Percentiles rank a stretch among this genome's conserved stretches.
phyloP scores from a whole-genome alignment of 1,139 yeast species.

The Yamadazyma blattariae region DNA sequence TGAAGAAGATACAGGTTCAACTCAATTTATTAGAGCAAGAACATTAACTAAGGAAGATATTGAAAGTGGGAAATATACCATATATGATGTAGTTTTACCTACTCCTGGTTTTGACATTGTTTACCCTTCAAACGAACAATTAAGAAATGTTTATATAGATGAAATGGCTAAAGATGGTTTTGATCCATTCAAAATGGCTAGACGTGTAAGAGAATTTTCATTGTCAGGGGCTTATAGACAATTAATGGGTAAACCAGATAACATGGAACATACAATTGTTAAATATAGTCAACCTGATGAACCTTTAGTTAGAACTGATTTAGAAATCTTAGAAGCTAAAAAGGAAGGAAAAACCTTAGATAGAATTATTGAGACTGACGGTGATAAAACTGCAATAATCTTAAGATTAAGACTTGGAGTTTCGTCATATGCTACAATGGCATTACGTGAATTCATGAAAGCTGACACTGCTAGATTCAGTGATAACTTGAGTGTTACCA shows the following conservation, averaged over 20 bases:
- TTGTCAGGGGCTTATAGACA: slow-evolving; percentile 87
- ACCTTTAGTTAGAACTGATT: slow-evolving; percentile 78
- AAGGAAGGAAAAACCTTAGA: slow-evolving; percentile 24
- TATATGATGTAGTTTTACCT: slow-evolving; percentile 86
- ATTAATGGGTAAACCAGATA: slow-evolving; percentile 64
- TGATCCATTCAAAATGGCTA: slow-evolving; percentile 80
- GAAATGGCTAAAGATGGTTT: slow-evolving; percentile 79
- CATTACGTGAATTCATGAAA: slow-evolving; percentile 86
- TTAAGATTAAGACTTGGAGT: slow-evolving; percentile 77
- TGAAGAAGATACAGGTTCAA: slow-evolving; percentile 62
- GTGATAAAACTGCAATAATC: slow-evolving; percentile 64
- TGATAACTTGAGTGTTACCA: slow-evolving; percentile 16
- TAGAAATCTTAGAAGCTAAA: slow-evolving; percentile 57
- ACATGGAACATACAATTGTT: slow-evolving; percentile 62
- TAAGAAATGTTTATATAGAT: slow-evolving; percentile 63
- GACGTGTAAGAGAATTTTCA: slow-evolving; percentile 85
- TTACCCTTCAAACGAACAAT: slow-evolving; percentile 69
- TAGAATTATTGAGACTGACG: slow-evolving; percentile 25
- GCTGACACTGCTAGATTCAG: slow-evolving; percentile 66
- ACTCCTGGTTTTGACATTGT: slow-evolving; percentile 89
- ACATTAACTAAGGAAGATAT: slow-evolving; percentile 74
- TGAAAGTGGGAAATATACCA: slow-evolving; percentile 54
- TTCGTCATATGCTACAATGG: slow-evolving; percentile 97
- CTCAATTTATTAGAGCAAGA: slow-evolving; percentile 58
- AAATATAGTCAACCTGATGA: slow-evolving; percentile 61